Evolutionary conservation across 495 filamentous ascomycete species (phyloP), one percentile per base, ranked within the genome.

Genomic region (Podospora pseudoanserina): DNA sequence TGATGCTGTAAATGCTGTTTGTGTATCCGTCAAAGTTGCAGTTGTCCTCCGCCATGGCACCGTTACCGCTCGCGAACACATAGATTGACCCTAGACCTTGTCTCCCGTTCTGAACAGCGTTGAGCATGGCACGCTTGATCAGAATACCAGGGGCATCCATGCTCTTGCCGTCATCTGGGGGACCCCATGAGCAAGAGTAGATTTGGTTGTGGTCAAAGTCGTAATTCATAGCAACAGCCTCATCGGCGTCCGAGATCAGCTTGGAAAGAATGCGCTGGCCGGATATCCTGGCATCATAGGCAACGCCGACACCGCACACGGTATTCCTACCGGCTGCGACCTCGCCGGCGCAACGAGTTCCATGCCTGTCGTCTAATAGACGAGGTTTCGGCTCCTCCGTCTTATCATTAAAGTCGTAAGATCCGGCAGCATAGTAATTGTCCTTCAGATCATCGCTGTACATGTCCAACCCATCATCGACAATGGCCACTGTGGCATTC

Each of bases 21-120:
- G 96, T 98, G 78, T 99, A 99, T 13, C 95, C 95, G 75, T 99
- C 95, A 74, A 98, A 99, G 76, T 99, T 99, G 86, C 95, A 99
- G 80, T 99, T 97, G 75, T 99, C 95, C 55, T 90, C 94, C 60
- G 74, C 85, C n/a, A 80, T 78, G 27, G 93, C 96, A 49, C 95
- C 95, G 75, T 99, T 99, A 66, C 95, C 95, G 69, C 94, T 95
- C 19, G 95, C 95, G 78, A 99, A 99, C 61, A 99, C 95, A 72
- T 92, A 99, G 69, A 99, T 90, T 15, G 93, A 95, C n/a, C 95
- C 95, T 65, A 86, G 86, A 2, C 92, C 90, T 44, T 81, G 82
- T 58, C 95, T 90, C 55, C 95, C 95, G 56, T 95, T 89, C 76
- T 97, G 93, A 13, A 98, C 85, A 59, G 90, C 95, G 70, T 93